Conservation (phyloP, 495 filamentous ascomycete species). For the Pyrenula massariospora region DNA sequence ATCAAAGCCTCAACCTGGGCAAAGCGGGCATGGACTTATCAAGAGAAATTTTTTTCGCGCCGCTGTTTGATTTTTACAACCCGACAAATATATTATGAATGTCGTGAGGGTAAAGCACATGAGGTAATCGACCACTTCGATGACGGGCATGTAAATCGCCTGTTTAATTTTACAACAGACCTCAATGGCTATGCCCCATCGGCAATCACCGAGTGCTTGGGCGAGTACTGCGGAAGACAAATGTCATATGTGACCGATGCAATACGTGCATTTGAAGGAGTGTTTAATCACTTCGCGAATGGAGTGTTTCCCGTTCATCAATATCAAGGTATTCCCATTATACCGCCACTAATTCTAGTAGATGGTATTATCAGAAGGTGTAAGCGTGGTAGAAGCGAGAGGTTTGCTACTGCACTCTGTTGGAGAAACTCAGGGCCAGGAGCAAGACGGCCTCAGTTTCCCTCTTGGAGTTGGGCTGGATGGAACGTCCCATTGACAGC, state of each 20-base stretch:
- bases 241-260: background rate
- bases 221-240: background rate
- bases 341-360: background rate
- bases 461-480: background rate
- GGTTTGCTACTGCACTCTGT: background rate
- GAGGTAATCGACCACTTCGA: background rate
- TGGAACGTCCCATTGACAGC: background rate
- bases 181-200: background rate
- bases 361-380: background rate
- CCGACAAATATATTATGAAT: slow-evolving; percentile 25
- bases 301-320: background rate
- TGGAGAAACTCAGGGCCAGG: background rate
- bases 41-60: slow-evolving; percentile 9
- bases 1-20: background rate
- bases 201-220: background rate
- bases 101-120: slow-evolving; percentile 2
- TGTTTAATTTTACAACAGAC: no score
- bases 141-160: no score
- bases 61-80: slow-evolving; percentile 18
- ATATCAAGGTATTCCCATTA: background rate
- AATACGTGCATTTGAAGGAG: background rate
- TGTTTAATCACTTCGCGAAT: background rate
- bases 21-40: slow-evolving; percentile 13
- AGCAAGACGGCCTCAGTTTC: background rate
- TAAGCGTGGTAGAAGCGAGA: background rate